Conservation (phyloP, 352 stramenopile species). For the Thalassiosira ordinaria region DNA sequence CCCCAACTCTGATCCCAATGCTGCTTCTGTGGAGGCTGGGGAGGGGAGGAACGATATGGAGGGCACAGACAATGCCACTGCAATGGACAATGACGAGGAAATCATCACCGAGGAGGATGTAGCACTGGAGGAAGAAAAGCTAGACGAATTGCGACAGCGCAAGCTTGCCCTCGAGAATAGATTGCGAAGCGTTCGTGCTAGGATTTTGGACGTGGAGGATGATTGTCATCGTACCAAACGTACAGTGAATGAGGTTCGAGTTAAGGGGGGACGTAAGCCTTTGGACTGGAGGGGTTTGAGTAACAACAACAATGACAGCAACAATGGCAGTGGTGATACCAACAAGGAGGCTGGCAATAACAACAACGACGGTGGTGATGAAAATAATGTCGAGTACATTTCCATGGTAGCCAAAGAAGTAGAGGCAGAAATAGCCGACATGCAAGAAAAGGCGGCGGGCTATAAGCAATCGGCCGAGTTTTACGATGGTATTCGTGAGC, state of each 20-base stretch:
- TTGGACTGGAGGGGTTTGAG: constrained; percentile 27
- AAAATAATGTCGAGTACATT: constrained; percentile 18
- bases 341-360: too few species aligned
- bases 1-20: too few species aligned
- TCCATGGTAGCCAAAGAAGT: constrained; percentile 1
- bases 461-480: constrained; percentile 64
- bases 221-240: constrained; percentile 33
- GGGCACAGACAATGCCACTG: too few species aligned
- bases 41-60: too few species aligned
- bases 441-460: constrained; percentile 52
- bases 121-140: constrained; percentile 37
- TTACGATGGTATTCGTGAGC: constrained; percentile 65
- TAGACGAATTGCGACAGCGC: constrained; percentile 47
- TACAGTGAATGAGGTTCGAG: constrained; percentile 38
- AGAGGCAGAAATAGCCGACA: constrained; percentile 38
- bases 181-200: constrained; percentile 21
- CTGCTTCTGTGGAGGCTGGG: too few species aligned
- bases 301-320: constrained; percentile 17
- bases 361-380: constrained; percentile 30
- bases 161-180: too few species aligned
- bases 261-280: constrained; percentile 37
- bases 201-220: constrained; percentile 47
- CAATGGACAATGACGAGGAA: constrained; percentile 19
- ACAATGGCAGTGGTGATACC: too few species aligned
- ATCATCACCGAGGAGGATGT: constrained; percentile 56